A percentile compares a stretch with the other conserved stretches of the same genome.
These are phyloP conservation scores for Heterobasidion occidentale DNA, from an alignment of 1,284 basidiomycete species.

Conservation along the genomic window DNA sequence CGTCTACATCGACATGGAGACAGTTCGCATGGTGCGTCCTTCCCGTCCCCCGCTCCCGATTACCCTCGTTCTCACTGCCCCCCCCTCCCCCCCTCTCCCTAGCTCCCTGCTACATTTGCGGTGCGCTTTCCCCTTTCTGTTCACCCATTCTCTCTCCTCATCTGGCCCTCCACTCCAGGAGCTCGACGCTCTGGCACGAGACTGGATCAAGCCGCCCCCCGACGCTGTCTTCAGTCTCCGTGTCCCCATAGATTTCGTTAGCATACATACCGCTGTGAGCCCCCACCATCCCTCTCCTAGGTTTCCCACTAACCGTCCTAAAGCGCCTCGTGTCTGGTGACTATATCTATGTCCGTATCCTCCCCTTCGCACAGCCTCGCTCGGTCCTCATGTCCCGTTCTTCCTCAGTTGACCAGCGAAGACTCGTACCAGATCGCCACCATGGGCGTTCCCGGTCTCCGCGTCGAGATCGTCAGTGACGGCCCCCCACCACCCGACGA, in stretches of 20 bases:
- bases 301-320: not conserved
- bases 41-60: slow-evolving; percentile 5
- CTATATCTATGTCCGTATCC: slow-evolving; percentile 62
- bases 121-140: slow-evolving; percentile 24
- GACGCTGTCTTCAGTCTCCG: slow-evolving; percentile 65
- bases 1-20: slow-evolving; percentile 78
- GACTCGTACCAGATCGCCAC: slow-evolving; percentile 79
- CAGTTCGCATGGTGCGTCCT: slow-evolving; percentile 55
- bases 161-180: slow-evolving; percentile 36
- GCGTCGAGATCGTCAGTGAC: slow-evolving; percentile 77
- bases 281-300: slow-evolving; percentile 4
- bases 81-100: slow-evolving; percentile 3
- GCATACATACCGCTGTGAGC: slow-evolving; percentile 69
- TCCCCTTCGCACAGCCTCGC: not conserved
- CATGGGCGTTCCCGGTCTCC: slow-evolving; percentile 67
- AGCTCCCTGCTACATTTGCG: slow-evolving; percentile 58
- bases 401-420: slow-evolving; percentile 59
- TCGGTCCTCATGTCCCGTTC: slow-evolving; percentile 6
- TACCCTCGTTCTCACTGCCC: slow-evolving; percentile 5
- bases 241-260: slow-evolving; percentile 76
- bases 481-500: slow-evolving; percentile 71
- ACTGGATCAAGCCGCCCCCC: slow-evolving; percentile 77
- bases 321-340: slow-evolving; percentile 70
- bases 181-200: slow-evolving; percentile 65
- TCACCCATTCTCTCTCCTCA: slow-evolving; percentile 1